A percentile compares a stretch with the other conserved stretches of the same genome.
Evolutionary conservation across 768 basidiomycete genomes (phyloP).

Genomic region (Melanogaster broomeanus): DNA sequence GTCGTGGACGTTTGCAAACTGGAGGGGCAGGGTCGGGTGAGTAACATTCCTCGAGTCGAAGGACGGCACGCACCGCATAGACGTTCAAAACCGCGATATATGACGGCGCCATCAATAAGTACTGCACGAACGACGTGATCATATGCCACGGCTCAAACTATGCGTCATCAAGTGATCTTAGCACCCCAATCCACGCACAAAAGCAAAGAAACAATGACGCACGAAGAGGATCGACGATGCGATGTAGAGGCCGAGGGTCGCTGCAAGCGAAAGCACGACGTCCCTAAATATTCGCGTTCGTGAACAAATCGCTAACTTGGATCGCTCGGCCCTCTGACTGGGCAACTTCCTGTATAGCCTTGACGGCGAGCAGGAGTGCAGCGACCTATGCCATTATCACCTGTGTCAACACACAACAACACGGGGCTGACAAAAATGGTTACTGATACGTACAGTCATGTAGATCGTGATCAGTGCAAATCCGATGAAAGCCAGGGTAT

Average conservation of each 20-base stretch:
- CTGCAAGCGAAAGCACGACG: conserved; percentile 81
- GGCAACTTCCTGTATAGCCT: conserved; percentile 68
- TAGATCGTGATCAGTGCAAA: conserved; percentile 94
- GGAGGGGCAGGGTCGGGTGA: neutral
- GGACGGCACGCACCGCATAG: conserved; percentile 56
- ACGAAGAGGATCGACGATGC: conserved; percentile 83
- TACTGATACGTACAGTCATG: conserved; percentile 70
- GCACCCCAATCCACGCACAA: neutral
- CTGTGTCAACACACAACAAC: conserved; percentile 2
- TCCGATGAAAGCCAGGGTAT: conserved; percentile 81
- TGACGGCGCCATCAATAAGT: conserved; percentile 87
- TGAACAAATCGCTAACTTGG: conserved; percentile 61
- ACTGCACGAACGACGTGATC: conserved; percentile 95
- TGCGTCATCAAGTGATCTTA: neutral
- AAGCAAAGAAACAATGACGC: conserved; percentile 35
- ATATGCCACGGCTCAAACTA: conserved; percentile 98
- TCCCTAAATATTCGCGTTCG: conserved; percentile 82
- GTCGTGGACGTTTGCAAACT: conserved; percentile 90
- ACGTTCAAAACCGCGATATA: conserved; percentile 95
- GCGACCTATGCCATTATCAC: conserved; percentile 48
- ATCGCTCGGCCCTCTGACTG: conserved; percentile 47
- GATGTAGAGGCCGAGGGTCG: conserved; percentile 90
- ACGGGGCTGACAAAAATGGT: conserved; percentile 1
- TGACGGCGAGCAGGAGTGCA: conserved; percentile 81
- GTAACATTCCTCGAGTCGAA: neutral